phyloP scores from a whole-genome alignment of 2,329 filamentous ascomycete species.

The Tolypocladium amazonense region DNA sequence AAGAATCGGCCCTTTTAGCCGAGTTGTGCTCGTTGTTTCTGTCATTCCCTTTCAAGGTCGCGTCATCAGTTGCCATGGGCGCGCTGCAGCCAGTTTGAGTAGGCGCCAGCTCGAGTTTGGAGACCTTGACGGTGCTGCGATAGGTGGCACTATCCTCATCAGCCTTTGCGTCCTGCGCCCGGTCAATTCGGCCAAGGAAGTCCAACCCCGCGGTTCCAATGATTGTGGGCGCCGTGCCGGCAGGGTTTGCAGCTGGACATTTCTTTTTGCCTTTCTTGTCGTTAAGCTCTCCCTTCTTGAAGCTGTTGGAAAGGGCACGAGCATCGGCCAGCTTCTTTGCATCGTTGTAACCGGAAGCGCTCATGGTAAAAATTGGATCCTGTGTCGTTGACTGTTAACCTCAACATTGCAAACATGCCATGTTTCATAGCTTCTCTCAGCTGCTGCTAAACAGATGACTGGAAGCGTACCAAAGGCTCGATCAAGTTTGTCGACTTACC shows the following conservation, averaged over 20 bases:
- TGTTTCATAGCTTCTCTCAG: background rate
- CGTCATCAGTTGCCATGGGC: background rate
- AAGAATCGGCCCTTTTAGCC: background rate
- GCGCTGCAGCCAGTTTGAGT: background rate
- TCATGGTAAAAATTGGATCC: conserved; percentile 4
- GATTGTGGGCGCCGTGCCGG: background rate
- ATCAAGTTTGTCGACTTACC: no score
- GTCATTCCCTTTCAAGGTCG: background rate
- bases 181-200: conserved; percentile 9
- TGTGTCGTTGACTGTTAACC: background rate
- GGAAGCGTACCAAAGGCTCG: no score
- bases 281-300: conserved; percentile 9
- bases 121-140: no score
- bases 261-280: background rate
- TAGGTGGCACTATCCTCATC: background rate
- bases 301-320: conserved; percentile 13
- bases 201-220: conserved; percentile 11
- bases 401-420: background rate
- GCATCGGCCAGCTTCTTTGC: conserved; percentile 15
- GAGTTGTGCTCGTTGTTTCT: background rate
- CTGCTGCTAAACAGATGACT: background rate
- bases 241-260: background rate
- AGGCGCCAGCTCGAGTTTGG: no score
- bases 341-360: conserved; percentile 11
- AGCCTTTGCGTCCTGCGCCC: background rate